A percentile compares a stretch with the other conserved stretches of the same genome.
Conservation (phyloP, 768 basidiomycete genomes). For the Phylloporus sp. region DNA sequence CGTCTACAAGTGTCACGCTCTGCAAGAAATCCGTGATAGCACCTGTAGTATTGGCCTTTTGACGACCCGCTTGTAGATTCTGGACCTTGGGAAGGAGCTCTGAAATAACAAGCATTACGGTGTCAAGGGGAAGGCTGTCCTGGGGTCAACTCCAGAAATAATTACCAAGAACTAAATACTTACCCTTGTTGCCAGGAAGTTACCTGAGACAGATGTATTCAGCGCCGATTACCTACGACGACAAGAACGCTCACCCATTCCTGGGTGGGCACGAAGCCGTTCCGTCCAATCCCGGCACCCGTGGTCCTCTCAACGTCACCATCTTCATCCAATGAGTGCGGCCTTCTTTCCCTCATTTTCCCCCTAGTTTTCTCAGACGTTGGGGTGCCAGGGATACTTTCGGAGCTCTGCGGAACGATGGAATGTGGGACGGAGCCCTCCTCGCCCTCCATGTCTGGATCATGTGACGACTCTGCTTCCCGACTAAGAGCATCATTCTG, state of each 20-base stretch:
- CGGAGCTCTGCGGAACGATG: conserved; percentile 41
- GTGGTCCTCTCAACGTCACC: conserved; percentile 59
- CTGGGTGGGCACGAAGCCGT: conserved; percentile 92
- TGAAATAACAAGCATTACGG: conserved; percentile 81
- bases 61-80: conserved; percentile 65
- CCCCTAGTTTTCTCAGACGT: conserved; percentile 87
- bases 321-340: conserved; percentile 46
- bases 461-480: conserved; percentile 21
- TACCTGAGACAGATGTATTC: conserved; percentile 41
- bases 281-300: conserved; percentile 71
- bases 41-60: conserved; percentile 56
- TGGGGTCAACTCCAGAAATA: conserved; percentile 6
- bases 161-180: conserved; percentile 13
- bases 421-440: conserved; percentile 28
- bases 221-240: neutral
- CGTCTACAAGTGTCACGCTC: conserved; percentile 59
- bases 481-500: conserved; percentile 36
- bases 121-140: conserved; percentile 77
- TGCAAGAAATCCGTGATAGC: conserved; percentile 73
- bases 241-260: conserved; percentile 69
- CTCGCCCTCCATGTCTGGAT: conserved; percentile 8
- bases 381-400: conserved; percentile 30
- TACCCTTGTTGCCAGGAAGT: conserved; percentile 97
- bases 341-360: conserved; percentile 78
- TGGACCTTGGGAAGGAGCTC: conserved; percentile 85